Evolutionary conservation across 768 basidiomycete genomes (phyloP).

Genomic region (Gymnopilus dilepis): DNA sequence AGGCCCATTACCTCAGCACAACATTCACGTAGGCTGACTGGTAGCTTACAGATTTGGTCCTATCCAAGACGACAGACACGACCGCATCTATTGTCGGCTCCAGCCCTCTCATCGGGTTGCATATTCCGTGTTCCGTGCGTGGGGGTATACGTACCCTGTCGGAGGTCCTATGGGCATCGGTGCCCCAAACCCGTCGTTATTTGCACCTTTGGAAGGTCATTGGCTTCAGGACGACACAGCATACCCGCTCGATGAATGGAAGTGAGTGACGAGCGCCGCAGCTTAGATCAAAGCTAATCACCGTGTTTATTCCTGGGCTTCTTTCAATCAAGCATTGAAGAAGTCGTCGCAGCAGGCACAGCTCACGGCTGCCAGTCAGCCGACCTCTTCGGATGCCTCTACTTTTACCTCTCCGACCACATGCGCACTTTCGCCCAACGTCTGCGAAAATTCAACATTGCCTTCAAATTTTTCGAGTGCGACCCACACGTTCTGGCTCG

Average conservation of each 20-base stretch:
- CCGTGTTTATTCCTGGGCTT: constrained; percentile 16
- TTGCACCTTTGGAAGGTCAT: constrained; percentile 36
- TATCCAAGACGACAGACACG: constrained; percentile 43
- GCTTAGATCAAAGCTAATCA: no score
- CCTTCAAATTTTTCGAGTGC: constrained; percentile 35
- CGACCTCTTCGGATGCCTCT: constrained; percentile 56
- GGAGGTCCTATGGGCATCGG: no score
- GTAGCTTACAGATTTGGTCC: no score
- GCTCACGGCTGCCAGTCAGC: constrained; percentile 42
- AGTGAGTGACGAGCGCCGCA: no score
- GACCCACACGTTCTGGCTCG: constrained; percentile 40
- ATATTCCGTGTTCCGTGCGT: constrained; percentile 47
- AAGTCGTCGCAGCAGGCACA: constrained; percentile 40
- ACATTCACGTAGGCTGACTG: no score
- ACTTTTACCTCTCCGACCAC: constrained; percentile 49
- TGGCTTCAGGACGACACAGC: constrained; percentile 48
- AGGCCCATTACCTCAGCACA: no score
- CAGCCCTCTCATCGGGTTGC: constrained; percentile 51
- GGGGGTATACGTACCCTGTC: constrained; percentile 51
- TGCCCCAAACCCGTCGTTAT: constrained; percentile 49
- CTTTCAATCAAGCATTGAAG: constrained; percentile 32
- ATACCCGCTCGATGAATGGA: constrained; percentile 49
- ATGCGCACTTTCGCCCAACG: constrained; percentile 42
- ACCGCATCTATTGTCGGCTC: constrained; percentile 42
- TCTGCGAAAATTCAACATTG: constrained; percentile 38